Percentiles rank a stretch among this genome's conserved stretches.
Conservation (phyloP, 169 alveolate species). For the Cryptosporidium sp. region DNA sequence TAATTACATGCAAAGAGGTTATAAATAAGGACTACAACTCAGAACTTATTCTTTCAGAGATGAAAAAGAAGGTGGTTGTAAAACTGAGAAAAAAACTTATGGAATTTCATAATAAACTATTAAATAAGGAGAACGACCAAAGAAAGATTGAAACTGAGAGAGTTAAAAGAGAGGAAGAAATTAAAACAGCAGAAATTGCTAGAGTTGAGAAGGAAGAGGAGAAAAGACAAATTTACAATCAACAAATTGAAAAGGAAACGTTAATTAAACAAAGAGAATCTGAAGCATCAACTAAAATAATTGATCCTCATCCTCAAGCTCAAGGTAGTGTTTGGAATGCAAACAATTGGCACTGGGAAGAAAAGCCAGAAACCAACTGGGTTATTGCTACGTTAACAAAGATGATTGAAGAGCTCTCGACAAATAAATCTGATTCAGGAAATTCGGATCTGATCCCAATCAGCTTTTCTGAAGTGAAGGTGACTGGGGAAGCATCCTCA, state of each 20-base stretch:
- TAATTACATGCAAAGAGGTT: constrained; percentile 4
- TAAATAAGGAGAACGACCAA: constrained; percentile 40
- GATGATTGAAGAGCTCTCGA: constrained; percentile 40
- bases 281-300: neutral
- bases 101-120: constrained; percentile 48
- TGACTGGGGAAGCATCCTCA: constrained; percentile 81
- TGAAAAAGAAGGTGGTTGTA: constrained; percentile 14
- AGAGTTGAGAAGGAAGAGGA: constrained; percentile 40
- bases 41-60: neutral
- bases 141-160: constrained; percentile 21
- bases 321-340: constrained; percentile 81
- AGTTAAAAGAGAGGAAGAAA: constrained; percentile 43
- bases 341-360: constrained; percentile 82
- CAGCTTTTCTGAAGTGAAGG: constrained; percentile 65
- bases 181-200: constrained; percentile 55
- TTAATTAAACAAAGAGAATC: constrained; percentile 24
- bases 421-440: neutral
- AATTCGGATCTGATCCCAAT: constrained; percentile 35
- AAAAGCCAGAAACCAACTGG: constrained; percentile 80
- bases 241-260: constrained; percentile 45
- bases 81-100: constrained; percentile 51
- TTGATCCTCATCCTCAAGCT: constrained; percentile 10
- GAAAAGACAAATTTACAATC: constrained; percentile 31
- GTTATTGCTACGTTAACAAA: constrained; percentile 76
- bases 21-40: neutral